Percentiles rank a stretch among this genome's conserved stretches.
These are phyloP conservation scores for Thermothelomyces thermophilus DNA, from an alignment of 2,329 filamentous ascomycete genomes.

Conservation along the genomic window DNA sequence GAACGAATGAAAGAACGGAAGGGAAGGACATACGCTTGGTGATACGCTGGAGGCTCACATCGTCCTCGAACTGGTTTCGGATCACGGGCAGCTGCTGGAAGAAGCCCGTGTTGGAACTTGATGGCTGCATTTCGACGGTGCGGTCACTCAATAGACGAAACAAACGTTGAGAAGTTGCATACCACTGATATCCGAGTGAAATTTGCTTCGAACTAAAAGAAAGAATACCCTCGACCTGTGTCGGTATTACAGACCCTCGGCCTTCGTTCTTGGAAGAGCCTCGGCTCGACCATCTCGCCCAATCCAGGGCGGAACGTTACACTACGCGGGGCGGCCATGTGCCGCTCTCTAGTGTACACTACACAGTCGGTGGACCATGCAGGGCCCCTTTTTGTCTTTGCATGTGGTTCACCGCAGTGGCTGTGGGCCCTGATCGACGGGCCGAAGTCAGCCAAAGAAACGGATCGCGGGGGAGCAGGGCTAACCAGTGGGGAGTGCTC, in stretches of 20 bases:
- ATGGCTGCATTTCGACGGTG: constrained; percentile 35
- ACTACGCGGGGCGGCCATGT: no score
- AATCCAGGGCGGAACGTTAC: no score
- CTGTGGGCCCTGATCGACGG: not conserved
- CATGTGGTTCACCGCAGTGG: no score
- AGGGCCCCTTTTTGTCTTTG: no score
- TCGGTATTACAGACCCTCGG: no score
- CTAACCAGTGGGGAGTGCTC: not conserved
- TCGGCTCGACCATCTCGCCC: not conserved
- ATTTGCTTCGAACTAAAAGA: no score
- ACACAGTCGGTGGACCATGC: no score
- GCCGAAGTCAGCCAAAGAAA: not conserved
- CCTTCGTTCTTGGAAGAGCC: no score
- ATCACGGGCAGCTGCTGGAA: constrained; percentile 48
- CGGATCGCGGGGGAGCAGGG: constrained; percentile 1
- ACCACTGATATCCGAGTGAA: no score
- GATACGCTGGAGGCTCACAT: constrained; percentile 46
- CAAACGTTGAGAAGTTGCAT: not conserved
- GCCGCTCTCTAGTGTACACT: no score
- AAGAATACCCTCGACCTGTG: no score
- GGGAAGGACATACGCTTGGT: constrained; percentile 38
- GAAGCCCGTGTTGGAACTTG: constrained; percentile 45
- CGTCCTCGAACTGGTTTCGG: constrained; percentile 51
- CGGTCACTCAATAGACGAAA: not conserved
- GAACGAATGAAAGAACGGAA: not conserved